Base-by-base conservation (phyloP, 2,329 filamentous ascomycete species). In the Emericellopsis cladophorae region DNA sequence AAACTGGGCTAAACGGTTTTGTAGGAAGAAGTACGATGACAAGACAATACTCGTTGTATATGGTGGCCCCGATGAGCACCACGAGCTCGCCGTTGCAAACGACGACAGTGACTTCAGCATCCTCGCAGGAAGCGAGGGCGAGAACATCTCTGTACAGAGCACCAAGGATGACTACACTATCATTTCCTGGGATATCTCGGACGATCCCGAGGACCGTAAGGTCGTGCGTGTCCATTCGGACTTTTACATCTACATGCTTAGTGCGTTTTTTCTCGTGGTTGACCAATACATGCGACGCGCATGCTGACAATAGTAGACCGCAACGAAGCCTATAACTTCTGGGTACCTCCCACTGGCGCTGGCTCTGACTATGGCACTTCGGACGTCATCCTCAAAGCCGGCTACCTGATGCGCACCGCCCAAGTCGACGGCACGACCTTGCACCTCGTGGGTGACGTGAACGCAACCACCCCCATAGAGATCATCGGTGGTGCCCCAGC, bases 11-110 rank as follows among this genome's bases (percentile, higher is more conserved):
- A 9, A 26, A 11, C 15, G 18, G 10, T 12, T 18, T 18, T 34
- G 34, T 15, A 70, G 18, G 18, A 77, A 82, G 55, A 67, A 74
- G 46, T 76, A 77, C 45, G 65, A 62, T 1, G 58, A 68, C 36
- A 71, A 70, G 53, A 76, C 71, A 14, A 67, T 74, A 1, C 55
- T 81, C 1, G 58, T 82, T 2, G 60, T 83, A 3, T 82, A 82
- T 46, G 74, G 73, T 14, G 75, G 70, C 2, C 61, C 68, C 3
- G 67, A 65, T 11, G 78, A 82, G 50, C 62, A 62, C 3, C 76
- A 81, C 46, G 79, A 82, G 51, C 55, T 81, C 11, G 72, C 72
- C 0, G 51, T 42, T 23, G 36, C 21, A 21, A 33, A 37, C 16
- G 32, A 40, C 18, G 26, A 43, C 18, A 24, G 9, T 11, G 26